Evolutionary conservation across 371 early-diverging fungal species (phyloP).

Genomic region (Mucor lusitanicus): DNA sequence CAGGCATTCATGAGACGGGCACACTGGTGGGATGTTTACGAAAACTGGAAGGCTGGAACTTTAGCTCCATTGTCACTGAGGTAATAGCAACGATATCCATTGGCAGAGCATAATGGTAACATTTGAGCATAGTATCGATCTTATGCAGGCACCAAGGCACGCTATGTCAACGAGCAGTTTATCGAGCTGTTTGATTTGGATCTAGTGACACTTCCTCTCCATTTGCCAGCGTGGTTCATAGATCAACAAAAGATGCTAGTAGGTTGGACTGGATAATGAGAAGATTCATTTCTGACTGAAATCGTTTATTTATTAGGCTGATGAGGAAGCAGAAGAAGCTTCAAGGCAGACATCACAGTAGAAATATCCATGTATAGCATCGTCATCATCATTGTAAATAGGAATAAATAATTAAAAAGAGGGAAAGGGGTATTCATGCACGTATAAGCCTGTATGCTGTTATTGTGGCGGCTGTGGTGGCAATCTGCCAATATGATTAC

Average conservation of each 20-base stretch:
- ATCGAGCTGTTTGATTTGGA: slow-evolving; percentile 95
- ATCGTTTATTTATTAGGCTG: slow-evolving; percentile 11
- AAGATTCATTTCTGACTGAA: neutral
- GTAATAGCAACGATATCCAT: slow-evolving; percentile 29
- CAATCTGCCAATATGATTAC: slow-evolving; percentile 19
- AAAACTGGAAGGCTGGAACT: slow-evolving; percentile 93
- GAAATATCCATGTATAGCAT: neutral
- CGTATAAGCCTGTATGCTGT: neutral
- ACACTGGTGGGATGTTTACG: slow-evolving; percentile 92
- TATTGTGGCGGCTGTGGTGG: neutral
- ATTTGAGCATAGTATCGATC: slow-evolving; percentile 73
- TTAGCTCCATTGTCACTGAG: slow-evolving; percentile 93
- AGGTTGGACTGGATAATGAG: neutral
- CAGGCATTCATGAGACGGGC: slow-evolving; percentile 81
- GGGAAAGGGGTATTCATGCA: neutral
- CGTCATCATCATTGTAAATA: neutral
- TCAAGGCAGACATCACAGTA: neutral
- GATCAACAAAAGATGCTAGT: slow-evolving; percentile 54
- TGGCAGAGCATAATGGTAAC: slow-evolving; percentile 11
- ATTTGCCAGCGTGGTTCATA: slow-evolving; percentile 80
- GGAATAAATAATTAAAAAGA: neutral
- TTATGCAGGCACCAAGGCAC: slow-evolving; percentile 85
- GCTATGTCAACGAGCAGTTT: slow-evolving; percentile 91
- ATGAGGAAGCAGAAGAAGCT: slow-evolving; percentile 15
- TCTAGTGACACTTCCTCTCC: slow-evolving; percentile 79